Conservation (phyloP, 306 rosid species). For the Senna tora region DNA sequence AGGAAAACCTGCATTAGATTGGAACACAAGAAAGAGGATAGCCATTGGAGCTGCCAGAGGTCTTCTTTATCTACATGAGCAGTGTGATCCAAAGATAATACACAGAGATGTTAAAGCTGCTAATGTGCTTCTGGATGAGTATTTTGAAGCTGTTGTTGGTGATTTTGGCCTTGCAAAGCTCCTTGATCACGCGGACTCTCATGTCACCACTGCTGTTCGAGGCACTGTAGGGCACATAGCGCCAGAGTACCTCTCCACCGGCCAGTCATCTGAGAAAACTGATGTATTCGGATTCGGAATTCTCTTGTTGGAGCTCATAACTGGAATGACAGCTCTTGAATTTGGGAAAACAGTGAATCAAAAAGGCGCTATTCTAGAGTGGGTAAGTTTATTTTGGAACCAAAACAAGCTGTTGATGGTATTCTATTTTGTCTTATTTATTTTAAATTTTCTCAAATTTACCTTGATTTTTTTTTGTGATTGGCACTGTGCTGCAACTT, state of each 20-base stretch:
- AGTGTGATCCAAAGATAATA: slow-evolving; percentile 96
- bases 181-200: slow-evolving; percentile 93
- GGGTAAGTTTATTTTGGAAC: slow-evolving; percentile 66
- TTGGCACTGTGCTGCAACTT: slow-evolving; percentile 12
- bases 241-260: slow-evolving; percentile 96
- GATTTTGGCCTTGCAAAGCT: slow-evolving; percentile 99
- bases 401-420: slow-evolving; percentile 19
- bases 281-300: slow-evolving; percentile 97
- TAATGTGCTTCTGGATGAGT: slow-evolving; percentile 90
- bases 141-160: slow-evolving; percentile 85
- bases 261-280: slow-evolving; percentile 97
- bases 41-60: slow-evolving; percentile 99
- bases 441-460: not conserved
- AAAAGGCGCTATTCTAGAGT: slow-evolving; percentile 92
- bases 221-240: slow-evolving; percentile 99
- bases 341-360: slow-evolving; percentile 88
- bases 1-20: slow-evolving; percentile 93
- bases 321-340: slow-evolving; percentile 94
- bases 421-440: slow-evolving; percentile 21
- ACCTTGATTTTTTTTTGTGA: not conserved
- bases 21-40: slow-evolving; percentile 93
- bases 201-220: slow-evolving; percentile 98
- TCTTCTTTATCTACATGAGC: slow-evolving; percentile 91
- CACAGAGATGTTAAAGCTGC: slow-evolving; percentile 99
- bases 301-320: slow-evolving; percentile 90